Percentiles rank a stretch among this genome's conserved stretches.
Conservation (phyloP, 2,329 filamentous ascomycete species). For the Colletotrichum sansevieriae region DNA sequence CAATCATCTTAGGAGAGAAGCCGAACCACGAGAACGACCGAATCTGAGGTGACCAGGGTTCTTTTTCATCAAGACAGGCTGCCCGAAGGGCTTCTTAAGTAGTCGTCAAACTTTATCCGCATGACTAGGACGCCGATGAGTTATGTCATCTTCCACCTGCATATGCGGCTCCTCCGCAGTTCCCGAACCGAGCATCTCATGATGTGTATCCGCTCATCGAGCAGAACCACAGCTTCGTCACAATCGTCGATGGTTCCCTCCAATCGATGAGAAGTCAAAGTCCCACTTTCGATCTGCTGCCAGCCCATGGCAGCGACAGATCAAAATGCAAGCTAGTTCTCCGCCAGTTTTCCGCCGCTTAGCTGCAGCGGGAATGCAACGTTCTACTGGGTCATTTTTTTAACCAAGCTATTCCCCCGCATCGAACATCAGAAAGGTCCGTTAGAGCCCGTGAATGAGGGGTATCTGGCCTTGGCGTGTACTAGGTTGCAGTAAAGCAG, state of each 20-base stretch:
- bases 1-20: conserved; percentile 7
- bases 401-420: background rate
- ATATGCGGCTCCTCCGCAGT: background rate
- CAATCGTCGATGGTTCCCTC: conserved; percentile 34
- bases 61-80: background rate
- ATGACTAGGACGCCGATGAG: background rate
- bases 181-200: background rate
- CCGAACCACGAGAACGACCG: background rate
- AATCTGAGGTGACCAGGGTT: background rate
- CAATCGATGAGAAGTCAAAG: conserved; percentile 15
- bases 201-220: background rate
- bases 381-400: background rate
- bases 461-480: background rate
- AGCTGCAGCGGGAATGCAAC: conserved; percentile 18
- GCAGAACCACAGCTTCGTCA: conserved; percentile 21
- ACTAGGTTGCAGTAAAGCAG: background rate
- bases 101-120: no score
- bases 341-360: conserved; percentile 28
- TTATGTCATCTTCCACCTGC: conserved; percentile 7
- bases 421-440: no score
- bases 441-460: background rate
- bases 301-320: background rate
- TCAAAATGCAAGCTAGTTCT: background rate
- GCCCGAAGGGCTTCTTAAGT: background rate
- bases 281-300: background rate